Conservation (phyloP, 2,329 filamentous ascomycete genomes). For the Monosporascus cannonballus region DNA sequence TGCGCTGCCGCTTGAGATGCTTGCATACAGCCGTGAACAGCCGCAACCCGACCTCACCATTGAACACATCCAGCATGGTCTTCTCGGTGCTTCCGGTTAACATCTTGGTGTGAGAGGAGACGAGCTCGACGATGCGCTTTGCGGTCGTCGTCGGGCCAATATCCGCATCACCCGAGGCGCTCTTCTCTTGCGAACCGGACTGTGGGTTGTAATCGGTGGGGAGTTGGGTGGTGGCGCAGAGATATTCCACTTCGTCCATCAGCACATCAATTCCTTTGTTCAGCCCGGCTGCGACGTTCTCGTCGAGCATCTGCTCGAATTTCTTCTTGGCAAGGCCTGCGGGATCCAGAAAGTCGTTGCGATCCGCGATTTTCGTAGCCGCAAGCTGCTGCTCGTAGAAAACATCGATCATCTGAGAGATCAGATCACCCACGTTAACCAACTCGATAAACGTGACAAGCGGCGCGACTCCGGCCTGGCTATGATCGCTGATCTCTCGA, state of each 20-base stretch:
- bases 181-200: constrained; percentile 27
- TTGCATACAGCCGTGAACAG: constrained; percentile 92
- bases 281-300: constrained; percentile 88
- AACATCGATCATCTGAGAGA: constrained; percentile 97
- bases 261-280: constrained; percentile 98
- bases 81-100: constrained; percentile 93
- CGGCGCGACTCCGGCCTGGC: constrained; percentile 72
- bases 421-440: constrained; percentile 95
- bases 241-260: constrained; percentile 96
- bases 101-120: constrained; percentile 87
- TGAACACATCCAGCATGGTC: constrained; percentile 97
- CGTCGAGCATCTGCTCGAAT: constrained; percentile 97
- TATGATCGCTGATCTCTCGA: constrained; percentile 68
- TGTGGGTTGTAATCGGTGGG: constrained; percentile 87
- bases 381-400: constrained; percentile 96
- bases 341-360: constrained; percentile 90
- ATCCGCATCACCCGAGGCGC: constrained; percentile 29
- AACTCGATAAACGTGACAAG: constrained; percentile 94
- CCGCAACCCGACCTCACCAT: constrained; percentile 90
- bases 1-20: constrained; percentile 90
- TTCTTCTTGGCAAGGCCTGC: constrained; percentile 94
- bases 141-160: constrained; percentile 71
- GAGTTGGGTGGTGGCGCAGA: constrained; percentile 80
- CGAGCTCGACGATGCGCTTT: constrained; percentile 72
- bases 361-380: constrained; percentile 73